These are phyloP conservation scores for Fusarium hostae DNA, from an alignment of 2,329 filamentous ascomycete genomes.

Conservation along the genomic window DNA sequence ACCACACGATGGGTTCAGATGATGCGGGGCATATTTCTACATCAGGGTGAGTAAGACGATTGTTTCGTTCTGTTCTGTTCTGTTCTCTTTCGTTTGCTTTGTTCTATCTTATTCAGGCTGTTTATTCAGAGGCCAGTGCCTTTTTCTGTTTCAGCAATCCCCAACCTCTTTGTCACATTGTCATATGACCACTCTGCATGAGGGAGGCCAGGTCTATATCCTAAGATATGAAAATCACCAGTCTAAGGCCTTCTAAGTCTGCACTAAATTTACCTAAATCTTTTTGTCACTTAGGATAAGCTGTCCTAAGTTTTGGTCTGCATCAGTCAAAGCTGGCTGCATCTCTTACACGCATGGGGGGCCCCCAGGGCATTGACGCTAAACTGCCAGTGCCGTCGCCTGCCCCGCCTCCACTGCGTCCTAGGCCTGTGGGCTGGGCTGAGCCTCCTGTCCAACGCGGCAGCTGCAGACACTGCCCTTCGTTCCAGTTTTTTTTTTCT, in stretches of 20 bases:
- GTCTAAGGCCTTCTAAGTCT: not conserved
- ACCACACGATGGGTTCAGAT: slow-evolving; percentile 42
- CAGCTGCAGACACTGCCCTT: slow-evolving; percentile 24
- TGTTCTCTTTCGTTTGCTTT: slow-evolving; percentile 17
- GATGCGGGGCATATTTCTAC: slow-evolving; percentile 34
- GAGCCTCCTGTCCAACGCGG: slow-evolving; percentile 29
- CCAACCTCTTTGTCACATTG: not conserved
- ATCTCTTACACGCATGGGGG: slow-evolving; percentile 26
- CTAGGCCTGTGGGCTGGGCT: not conserved
- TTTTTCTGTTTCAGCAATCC: not conserved
- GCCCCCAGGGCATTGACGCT: slow-evolving; percentile 23
- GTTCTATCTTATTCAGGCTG: not conserved
- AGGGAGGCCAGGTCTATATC: not conserved
- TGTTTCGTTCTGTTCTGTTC: slow-evolving; percentile 27
- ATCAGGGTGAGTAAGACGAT: slow-evolving; percentile 30
- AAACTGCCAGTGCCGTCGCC: slow-evolving; percentile 16
- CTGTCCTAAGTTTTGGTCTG: not conserved
- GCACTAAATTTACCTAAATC: not conserved
- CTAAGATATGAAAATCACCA: not conserved
- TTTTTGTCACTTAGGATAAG: not conserved
- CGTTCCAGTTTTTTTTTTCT: slow-evolving; percentile 37
- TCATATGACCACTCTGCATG: slow-evolving; percentile 27
- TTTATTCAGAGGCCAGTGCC: slow-evolving; percentile 11
- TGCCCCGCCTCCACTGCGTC: slow-evolving; percentile 24
- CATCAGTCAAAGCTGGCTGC: not conserved